Base-by-base conservation (phyloP, 108 stramenopile species). In the Nitzschia putrida region DNA sequence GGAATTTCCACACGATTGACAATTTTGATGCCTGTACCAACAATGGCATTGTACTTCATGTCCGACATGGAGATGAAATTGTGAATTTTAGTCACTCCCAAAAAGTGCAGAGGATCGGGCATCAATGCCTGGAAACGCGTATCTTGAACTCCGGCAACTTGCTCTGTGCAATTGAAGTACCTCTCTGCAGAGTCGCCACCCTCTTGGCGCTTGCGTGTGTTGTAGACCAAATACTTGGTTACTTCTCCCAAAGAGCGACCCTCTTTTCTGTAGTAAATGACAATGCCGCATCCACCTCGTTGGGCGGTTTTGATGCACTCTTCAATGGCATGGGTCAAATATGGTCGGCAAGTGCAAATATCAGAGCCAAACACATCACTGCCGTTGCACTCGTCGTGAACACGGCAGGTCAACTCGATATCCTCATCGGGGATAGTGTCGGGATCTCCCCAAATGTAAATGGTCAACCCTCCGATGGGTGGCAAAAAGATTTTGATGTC, bases 31-130 rank as follows among this genome's bases (percentile, higher is more conserved):
- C 98, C 98, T 11, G 96, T 88, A 55, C 56, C 79, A 12, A 96
- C 90, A 71, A 99, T 99, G 58, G 98, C 98, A 76, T 99, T 93
- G 88, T 99, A 98, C 82, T 99, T 99, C 98, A 99, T 99, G 79
- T 99, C 97, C 61, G 81, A 84, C 98, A 99, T 99, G 74, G 88
- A 91, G 58, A 99, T 97, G 76, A 99, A 99, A 71, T 96, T 93
- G 69, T 96, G 90, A 72, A 96, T 96, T 80, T 95, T 95, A 45
- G 94, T 96, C 13, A 97, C 93, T 14, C 95, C 96, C 57, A 96
- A 76, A 71, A 92, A 96, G 81, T 99, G 98, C 18, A 99, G 79
- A 0, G 96, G 92, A 85, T 99, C 98, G 20, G 98, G 98, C 98
- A 99, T 99, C 52, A 99, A 75, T 3, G 97, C 95, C 71, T 99